These are phyloP conservation scores for Halenospora varia DNA, from an alignment of 495 filamentous ascomycete species.

Conservation along the genomic window DNA sequence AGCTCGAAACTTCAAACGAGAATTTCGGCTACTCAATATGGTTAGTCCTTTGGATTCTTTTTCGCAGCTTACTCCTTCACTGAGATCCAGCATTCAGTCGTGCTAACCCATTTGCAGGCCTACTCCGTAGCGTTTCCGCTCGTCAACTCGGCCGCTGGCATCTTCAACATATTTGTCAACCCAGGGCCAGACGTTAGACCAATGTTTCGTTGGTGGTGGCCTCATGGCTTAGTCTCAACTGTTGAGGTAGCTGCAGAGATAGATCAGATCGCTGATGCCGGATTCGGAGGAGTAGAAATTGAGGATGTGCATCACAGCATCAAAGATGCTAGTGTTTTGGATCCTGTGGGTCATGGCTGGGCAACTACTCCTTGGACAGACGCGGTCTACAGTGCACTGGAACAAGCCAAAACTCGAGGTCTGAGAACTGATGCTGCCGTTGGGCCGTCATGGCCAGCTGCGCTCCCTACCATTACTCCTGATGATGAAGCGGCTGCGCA, in stretches of 20 bases:
- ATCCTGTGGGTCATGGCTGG: slow-evolving; percentile 5
- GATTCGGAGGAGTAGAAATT: slow-evolving; percentile 6
- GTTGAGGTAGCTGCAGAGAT: slow-evolving; percentile 5
- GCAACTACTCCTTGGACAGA: slow-evolving; percentile 4
- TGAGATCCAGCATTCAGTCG: no score
- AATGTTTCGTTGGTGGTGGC: slow-evolving; percentile 12
- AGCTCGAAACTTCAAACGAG: no score
- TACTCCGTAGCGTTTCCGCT: not conserved
- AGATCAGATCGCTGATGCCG: slow-evolving; percentile 3
- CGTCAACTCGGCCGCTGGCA: not conserved
- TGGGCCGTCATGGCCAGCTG: slow-evolving; percentile 6
- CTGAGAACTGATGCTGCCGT: slow-evolving; percentile 5
- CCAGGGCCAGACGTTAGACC: not conserved
- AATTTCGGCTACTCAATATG: no score
- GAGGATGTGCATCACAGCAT: slow-evolving; percentile 7
- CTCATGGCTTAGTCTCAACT: slow-evolving; percentile 1
- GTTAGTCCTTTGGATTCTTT: no score
- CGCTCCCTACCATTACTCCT: slow-evolving; percentile 1
- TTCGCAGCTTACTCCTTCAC: no score
- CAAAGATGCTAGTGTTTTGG: not conserved
- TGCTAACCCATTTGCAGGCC: not conserved
- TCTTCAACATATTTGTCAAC: not conserved
- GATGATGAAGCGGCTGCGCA: slow-evolving; percentile 4
- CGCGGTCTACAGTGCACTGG: not conserved
- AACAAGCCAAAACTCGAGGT: not conserved